Conservation (phyloP, 768 basidiomycete species). For the Cystofilobasidium bisporidii region DNA sequence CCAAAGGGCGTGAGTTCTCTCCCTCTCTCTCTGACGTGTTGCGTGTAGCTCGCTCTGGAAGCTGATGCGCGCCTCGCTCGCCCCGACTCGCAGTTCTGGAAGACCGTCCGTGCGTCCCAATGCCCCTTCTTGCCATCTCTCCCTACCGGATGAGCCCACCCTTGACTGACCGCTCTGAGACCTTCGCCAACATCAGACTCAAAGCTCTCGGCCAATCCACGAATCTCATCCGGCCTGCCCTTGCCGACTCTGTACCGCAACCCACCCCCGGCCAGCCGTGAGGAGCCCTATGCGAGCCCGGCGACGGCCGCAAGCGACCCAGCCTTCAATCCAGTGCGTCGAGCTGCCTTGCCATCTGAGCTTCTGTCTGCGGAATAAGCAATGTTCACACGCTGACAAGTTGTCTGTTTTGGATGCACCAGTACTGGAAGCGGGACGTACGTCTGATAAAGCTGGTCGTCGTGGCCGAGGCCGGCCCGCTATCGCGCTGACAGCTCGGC, state of each 20-base stretch:
- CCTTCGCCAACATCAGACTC: not conserved
- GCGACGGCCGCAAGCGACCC: constrained; percentile 65
- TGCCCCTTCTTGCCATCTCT: not conserved
- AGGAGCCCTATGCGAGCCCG: constrained; percentile 76
- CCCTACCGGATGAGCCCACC: not conserved
- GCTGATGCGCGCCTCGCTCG: no score
- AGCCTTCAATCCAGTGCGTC: constrained; percentile 30
- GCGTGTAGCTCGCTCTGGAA: not conserved
- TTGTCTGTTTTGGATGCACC: no score
- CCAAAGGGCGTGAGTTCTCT: not conserved
- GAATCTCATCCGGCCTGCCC: constrained; percentile 83
- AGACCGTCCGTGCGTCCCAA: not conserved
- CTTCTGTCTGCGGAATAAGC: no score
- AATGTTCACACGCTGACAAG: no score
- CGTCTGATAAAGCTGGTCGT: no score
- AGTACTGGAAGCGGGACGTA: constrained; percentile 92
- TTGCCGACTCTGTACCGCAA: constrained; percentile 61
- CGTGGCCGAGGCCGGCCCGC: no score
- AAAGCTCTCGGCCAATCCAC: constrained; percentile 44
- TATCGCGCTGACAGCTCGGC: not conserved
- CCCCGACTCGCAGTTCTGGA: not conserved
- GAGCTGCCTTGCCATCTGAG: no score
- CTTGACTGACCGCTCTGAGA: not conserved
- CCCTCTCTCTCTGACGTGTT: not conserved
- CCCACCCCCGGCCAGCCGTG: constrained; percentile 78